Evolutionary conservation across 2,329 filamentous ascomycete species (phyloP).

Genomic region (Metarhizium robertsii): DNA sequence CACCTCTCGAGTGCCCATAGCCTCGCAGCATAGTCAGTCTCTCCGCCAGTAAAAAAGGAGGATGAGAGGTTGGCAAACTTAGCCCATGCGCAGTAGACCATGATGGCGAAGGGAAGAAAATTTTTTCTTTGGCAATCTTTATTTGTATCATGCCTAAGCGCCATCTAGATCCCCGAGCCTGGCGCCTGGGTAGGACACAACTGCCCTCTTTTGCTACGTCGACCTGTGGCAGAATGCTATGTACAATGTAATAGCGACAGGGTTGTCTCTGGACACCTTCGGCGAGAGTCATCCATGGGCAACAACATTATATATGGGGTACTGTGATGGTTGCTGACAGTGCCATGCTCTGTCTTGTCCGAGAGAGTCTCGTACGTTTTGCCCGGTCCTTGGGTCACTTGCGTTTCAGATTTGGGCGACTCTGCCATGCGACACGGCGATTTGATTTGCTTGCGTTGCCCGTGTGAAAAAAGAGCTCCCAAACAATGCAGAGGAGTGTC

Average conservation of each 20-base stretch:
- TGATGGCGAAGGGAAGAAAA: neutral
- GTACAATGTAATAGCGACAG: neutral
- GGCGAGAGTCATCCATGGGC: too few species aligned
- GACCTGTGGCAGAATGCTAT: neutral
- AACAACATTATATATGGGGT: too few species aligned
- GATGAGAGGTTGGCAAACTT: too few species aligned
- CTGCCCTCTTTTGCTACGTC: neutral
- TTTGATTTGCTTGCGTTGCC: neutral
- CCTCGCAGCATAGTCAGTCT: neutral
- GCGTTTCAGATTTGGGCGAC: too few species aligned
- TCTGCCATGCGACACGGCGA: neutral
- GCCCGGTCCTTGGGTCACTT: too few species aligned
- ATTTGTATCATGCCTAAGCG: neutral
- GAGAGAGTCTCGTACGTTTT: too few species aligned
- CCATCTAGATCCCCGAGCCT: neutral
- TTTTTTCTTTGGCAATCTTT: neutral
- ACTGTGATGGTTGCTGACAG: too few species aligned
- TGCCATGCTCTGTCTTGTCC: too few species aligned
- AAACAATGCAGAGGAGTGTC: neutral
- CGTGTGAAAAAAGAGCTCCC: neutral
- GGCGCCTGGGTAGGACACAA: neutral
- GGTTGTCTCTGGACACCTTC: neutral
- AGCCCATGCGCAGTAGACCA: neutral
- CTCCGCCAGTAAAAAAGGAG: too few species aligned
- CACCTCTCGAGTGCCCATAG: neutral